Conservation (phyloP, 768 basidiomycete genomes). For the Lanmaoa rubissima region DNA sequence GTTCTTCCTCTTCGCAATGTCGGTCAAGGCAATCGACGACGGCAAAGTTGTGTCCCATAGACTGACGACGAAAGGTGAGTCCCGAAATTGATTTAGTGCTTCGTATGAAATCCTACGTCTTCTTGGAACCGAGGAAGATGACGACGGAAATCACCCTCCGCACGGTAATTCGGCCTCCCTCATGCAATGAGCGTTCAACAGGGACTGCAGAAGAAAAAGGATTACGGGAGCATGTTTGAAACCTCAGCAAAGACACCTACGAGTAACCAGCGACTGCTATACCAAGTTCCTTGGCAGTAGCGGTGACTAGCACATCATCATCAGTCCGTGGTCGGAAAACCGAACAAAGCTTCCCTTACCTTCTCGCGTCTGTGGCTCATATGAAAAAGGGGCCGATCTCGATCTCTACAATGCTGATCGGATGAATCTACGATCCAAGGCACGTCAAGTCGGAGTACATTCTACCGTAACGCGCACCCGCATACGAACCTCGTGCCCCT, state of each 20-base stretch:
- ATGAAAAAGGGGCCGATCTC: slow-evolving; percentile 61
- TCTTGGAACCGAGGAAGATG: slow-evolving; percentile 43
- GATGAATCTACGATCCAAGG: slow-evolving; percentile 40
- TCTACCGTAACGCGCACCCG: neutral
- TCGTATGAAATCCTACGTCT: slow-evolving; percentile 25
- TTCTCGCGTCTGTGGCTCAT: slow-evolving; percentile 48
- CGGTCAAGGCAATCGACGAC: slow-evolving; percentile 41
- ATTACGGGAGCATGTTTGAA: neutral
- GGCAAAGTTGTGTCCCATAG: slow-evolving; percentile 38
- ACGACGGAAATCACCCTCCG: slow-evolving; percentile 42
- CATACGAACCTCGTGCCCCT: slow-evolving; percentile 22
- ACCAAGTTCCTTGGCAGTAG: slow-evolving; percentile 49
- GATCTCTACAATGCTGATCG: slow-evolving; percentile 61
- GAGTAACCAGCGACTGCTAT: slow-evolving; percentile 61
- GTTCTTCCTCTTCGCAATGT: slow-evolving; percentile 41
- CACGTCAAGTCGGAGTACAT: neutral
- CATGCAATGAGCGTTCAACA: slow-evolving; percentile 1
- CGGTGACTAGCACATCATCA: slow-evolving; percentile 38
- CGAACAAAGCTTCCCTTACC: slow-evolving; percentile 18
- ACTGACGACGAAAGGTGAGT: neutral
- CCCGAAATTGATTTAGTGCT: too few species aligned
- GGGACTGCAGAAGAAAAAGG: slow-evolving; percentile 38
- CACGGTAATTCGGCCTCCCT: neutral
- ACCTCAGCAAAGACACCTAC: slow-evolving; percentile 25
- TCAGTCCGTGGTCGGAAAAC: neutral